phyloP scores from a whole-genome alignment of 1,284 basidiomycete genomes.

The Prillingera fragicola region DNA sequence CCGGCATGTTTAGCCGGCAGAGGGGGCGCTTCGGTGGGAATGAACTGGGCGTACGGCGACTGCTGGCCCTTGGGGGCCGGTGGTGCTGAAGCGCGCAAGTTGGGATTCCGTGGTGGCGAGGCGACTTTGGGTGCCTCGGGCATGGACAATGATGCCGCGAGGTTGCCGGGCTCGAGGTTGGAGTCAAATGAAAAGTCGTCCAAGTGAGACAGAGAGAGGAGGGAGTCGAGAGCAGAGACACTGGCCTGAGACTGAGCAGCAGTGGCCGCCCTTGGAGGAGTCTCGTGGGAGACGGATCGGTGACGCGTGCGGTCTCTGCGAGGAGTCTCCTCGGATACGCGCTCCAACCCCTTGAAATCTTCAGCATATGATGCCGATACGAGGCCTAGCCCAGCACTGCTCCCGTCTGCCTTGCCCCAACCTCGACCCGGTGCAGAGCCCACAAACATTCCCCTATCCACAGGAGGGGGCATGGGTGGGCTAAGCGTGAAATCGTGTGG shows the following conservation, averaged over 20 bases:
- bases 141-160: constrained; percentile 34
- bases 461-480: constrained; percentile 18
- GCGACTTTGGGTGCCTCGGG: constrained; percentile 13
- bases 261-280: constrained; percentile 1
- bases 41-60: constrained; percentile 1
- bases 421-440: constrained; percentile 12
- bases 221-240: constrained; percentile 8
- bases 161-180: constrained; percentile 27
- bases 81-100: constrained; percentile 18
- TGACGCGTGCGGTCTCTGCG: constrained; percentile 13
- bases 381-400: constrained; percentile 21
- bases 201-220: constrained; percentile 25
- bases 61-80: constrained; percentile 16
- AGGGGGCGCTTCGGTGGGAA: background rate
- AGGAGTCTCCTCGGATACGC: constrained; percentile 25
- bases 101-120: constrained; percentile 7
- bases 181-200: constrained; percentile 41
- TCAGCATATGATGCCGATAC: too few relatives aligned
- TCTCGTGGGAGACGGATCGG: constrained; percentile 19
- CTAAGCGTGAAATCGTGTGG: constrained; percentile 30
- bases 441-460: constrained; percentile 9
- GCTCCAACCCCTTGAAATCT: constrained; percentile 24
- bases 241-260: constrained; percentile 3
- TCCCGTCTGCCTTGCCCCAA: constrained; percentile 15
- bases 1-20: constrained; percentile 2